These are phyloP conservation scores for Acanthamoeba rhysodes DNA, from an alignment of 208 protist genomes.

Conservation along the genomic window DNA sequence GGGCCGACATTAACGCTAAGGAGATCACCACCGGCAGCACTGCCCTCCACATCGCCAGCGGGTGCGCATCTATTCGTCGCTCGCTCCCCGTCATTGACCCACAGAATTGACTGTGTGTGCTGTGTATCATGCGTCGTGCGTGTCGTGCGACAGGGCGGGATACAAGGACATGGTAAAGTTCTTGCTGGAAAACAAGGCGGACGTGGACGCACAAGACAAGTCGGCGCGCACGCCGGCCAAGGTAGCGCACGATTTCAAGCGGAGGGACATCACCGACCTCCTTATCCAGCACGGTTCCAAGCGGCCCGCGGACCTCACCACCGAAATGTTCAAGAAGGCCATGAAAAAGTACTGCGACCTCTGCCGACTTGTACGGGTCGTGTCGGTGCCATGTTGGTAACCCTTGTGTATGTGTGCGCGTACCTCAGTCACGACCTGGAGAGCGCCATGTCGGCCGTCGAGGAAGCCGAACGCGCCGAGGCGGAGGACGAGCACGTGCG, in stretches of 20 bases:
- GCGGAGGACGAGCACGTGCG: not conserved
- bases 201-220: constrained; percentile 45
- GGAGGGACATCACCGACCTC: not conserved
- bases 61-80: not conserved
- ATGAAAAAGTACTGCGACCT: not conserved
- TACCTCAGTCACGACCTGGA: not conserved
- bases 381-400: too few relatives aligned
- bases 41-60: constrained; percentile 22
- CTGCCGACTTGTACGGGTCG: too few relatives aligned
- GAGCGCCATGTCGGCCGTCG: not conserved
- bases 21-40: constrained; percentile 61
- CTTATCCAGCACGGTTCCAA: not conserved
- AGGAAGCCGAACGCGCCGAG: not conserved
- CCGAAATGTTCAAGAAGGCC: not conserved
- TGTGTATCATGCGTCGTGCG: too few relatives aligned
- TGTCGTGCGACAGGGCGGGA: not conserved
- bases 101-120: too few relatives aligned
- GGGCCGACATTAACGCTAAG: constrained; percentile 38
- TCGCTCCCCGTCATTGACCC: too few relatives aligned
- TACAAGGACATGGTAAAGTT: not conserved
- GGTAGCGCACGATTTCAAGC: constrained; percentile 60
- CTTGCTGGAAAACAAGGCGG: not conserved
- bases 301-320: not conserved
- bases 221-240: constrained; percentile 34
- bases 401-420: too few relatives aligned